Evolutionary conservation across 495 filamentous ascomycete genomes (phyloP).

Genomic region (Recurvomyces mirabilis): DNA sequence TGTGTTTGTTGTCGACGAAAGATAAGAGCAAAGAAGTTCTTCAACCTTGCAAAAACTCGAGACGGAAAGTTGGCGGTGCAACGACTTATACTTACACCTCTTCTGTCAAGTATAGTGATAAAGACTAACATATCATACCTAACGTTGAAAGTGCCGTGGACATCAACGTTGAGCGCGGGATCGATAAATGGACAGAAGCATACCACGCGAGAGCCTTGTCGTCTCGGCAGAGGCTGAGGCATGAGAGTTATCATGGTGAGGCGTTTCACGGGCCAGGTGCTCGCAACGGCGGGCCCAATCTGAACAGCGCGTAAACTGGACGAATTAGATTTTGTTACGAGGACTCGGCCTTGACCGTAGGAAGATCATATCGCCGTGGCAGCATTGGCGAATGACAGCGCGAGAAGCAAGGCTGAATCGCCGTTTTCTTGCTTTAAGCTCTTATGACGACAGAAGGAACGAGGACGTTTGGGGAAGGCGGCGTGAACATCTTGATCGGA

Average conservation of each 20-base stretch:
- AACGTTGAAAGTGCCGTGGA: background rate
- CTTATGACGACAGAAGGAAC: constrained; percentile 8
- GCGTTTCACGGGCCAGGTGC: background rate
- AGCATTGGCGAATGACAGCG: background rate
- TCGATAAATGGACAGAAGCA: background rate
- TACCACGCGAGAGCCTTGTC: background rate
- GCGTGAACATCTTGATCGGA: too few relatives aligned
- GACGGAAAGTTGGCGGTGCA: too few relatives aligned
- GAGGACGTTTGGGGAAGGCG: background rate
- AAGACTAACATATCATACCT: too few relatives aligned
- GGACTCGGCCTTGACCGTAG: background rate
- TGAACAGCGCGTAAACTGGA: too few relatives aligned
- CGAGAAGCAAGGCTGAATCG: background rate
- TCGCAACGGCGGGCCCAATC: too few relatives aligned
- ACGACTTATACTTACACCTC: too few relatives aligned
- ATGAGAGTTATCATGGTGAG: background rate
- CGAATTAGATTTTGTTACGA: too few relatives aligned
- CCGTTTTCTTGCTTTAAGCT: background rate
- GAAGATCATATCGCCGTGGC: constrained; percentile 8
- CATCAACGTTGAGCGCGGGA: background rate
- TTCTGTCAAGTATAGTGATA: too few relatives aligned
- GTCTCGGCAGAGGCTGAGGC: background rate
- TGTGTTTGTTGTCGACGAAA: too few relatives aligned
- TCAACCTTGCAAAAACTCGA: too few relatives aligned
- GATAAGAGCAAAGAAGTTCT: too few relatives aligned